Conservation (phyloP, 208 protist genomes). For the Leptomonas pyrrhocoris region DNA sequence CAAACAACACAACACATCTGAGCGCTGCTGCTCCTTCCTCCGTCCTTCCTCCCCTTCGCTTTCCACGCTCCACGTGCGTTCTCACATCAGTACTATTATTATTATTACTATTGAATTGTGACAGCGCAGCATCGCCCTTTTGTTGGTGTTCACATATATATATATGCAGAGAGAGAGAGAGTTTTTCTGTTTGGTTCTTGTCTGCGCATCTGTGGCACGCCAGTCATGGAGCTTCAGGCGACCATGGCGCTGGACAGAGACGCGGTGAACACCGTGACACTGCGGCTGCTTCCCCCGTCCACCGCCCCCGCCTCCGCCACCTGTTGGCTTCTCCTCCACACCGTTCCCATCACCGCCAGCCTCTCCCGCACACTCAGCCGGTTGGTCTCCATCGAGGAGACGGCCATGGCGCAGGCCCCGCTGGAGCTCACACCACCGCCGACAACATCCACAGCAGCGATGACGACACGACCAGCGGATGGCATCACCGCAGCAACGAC, state of each 20-base stretch:
- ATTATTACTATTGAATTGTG: too few species aligned
- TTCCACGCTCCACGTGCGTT: too few species aligned
- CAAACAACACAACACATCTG: too few species aligned
- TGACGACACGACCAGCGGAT: not conserved
- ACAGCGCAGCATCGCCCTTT: too few species aligned
- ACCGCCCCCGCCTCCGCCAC: constrained; percentile 22
- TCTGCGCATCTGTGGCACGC: not conserved
- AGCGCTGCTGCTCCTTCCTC: too few species aligned
- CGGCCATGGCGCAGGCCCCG: constrained; percentile 1
- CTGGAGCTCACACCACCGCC: not conserved
- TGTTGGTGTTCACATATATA: too few species aligned
- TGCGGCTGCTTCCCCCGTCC: constrained; percentile 43
- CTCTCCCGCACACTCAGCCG: constrained; percentile 48
- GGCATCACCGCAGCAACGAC: not conserved
- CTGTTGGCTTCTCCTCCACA: constrained; percentile 66
- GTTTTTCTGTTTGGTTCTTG: constrained; percentile 6
- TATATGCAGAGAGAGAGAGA: too few species aligned
- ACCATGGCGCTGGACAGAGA: constrained; percentile 68
- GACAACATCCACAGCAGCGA: not conserved
- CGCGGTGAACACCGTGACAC: constrained; percentile 37
- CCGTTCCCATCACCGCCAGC: constrained; percentile 64
- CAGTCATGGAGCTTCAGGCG: constrained; percentile 29
- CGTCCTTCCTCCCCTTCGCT: too few species aligned
- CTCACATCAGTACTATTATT: too few species aligned
- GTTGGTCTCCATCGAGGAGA: constrained; percentile 35